Base-by-base conservation (phyloP, 306 rosid genomes). In the Fragaria ananassa region DNA sequence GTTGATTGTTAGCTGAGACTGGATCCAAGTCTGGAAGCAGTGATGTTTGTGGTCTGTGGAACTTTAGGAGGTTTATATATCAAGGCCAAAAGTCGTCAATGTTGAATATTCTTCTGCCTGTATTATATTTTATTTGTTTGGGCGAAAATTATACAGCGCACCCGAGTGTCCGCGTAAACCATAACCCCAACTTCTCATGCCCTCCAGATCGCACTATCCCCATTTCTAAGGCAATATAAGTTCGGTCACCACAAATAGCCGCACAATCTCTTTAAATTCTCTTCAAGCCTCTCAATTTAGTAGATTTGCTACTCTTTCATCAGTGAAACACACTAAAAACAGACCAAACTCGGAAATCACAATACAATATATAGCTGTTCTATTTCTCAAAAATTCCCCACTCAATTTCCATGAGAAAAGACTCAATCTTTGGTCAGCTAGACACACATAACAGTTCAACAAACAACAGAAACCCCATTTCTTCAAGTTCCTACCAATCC, bases 41-140 rank as follows among this genome's bases (percentile, higher is more conserved):
- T 61, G 69, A 34, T 64, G 45, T 17, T 8, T 64, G 18, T 29
- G 44, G 44, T 15, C 7, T 63, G 17, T 29, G 45, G 10, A 64
- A 25, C 45, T 64, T 29, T 18, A 35, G 35, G 23, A 8, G 27
- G 29, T 8, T 34, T 64, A 14, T 42, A 42, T 60, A 63, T 34
- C 35, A 3, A 63, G 69, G 69, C 69, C 69, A 63, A 63, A 34
- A 64, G 69, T 64, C 23, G 69, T 17, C 69, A 64, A 35, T 64
- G 69, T 34, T 64, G 69, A 64, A 64, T 63, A 17, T 34, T 35
- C 45, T 29, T 29, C 34, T 1, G 4, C 13, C 9, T 63, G 1
- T 0, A 34, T 63, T 6, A 34, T 63, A 34, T 63, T 63, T 23
- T 23, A 8, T 3, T 23, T 8, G 10, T n/a, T n/a, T 27, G 39